phyloP scores from a whole-genome alignment of 345 rosid species.

The Gossypium mustelinum region DNA sequence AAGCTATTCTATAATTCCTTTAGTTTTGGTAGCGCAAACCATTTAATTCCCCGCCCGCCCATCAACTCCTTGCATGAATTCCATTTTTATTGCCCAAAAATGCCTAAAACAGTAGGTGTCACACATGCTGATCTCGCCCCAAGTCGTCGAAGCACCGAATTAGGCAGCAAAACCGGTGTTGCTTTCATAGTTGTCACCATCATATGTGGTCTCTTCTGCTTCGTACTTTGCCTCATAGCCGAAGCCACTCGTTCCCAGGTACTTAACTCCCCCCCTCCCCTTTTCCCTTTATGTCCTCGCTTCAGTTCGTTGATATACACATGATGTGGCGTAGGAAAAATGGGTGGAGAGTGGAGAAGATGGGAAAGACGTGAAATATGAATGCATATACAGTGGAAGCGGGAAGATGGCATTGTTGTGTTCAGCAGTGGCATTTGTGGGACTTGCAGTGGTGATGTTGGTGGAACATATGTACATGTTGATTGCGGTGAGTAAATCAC shows the following conservation, averaged over 20 bases:
- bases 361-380: constrained; percentile 22
- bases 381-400: constrained; percentile 66
- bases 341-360: constrained; percentile 31
- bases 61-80: not conserved
- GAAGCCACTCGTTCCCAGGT: constrained; percentile 94
- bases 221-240: constrained; percentile 73
- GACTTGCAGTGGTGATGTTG: constrained; percentile 42
- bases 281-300: not conserved
- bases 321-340: constrained; percentile 39
- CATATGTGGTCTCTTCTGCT: constrained; percentile 67
- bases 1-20: constrained; percentile 61
- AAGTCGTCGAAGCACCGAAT: constrained; percentile 40
- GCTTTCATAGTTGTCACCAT: constrained; percentile 49
- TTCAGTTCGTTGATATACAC: not conserved
- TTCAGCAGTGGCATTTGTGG: not conserved
- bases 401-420: constrained; percentile 68
- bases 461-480: constrained; percentile 60
- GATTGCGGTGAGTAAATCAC: constrained; percentile 58
- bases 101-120: constrained; percentile 53
- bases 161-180: constrained; percentile 67
- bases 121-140: constrained; percentile 87
- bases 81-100: constrained; percentile 13
- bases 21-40: constrained; percentile 11
- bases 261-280: not conserved
- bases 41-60: not conserved